Evolutionary conservation across 1,284 basidiomycete genomes (phyloP), one percentile per base, ranked within the genome.

Genomic region (Polyporus tsugae): DNA sequence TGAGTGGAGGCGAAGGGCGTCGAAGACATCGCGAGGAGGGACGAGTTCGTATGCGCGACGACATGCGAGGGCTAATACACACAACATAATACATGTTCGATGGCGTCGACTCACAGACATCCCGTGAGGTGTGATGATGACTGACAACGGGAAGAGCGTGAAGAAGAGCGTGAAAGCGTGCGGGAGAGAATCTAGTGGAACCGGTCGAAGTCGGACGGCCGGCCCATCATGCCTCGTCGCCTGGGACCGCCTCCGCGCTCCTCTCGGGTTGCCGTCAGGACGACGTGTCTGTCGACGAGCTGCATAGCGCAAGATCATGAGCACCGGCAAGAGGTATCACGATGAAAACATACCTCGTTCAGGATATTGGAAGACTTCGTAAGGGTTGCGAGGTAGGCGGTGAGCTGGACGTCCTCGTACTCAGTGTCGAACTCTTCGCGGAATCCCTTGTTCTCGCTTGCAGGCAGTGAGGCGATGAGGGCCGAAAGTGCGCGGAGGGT

Each of bases 361-460:
- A 98, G 82, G 4, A 91, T 87, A 73, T 93, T 93, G 7, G 97
- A 86, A 46, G 94, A 93, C 79, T 95, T 96, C 0, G 96, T 99
- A 72, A 99, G 82, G 10, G 91, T 89, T 0, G 95, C 92, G 19
- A 99, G 85, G 79, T 96, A 95, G 10, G 92, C 90, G 0, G 95
- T 98, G 33, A 99, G 84, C 72, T 98, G 94, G 10, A 97, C 95
- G 78, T 99, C 97, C 78, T 95, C 93, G 80, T 97, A 95, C 87
- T 99, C 97, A 0, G 91, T 95, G 67, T 93, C 85, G 73, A 96
- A 96, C 80, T 98, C 96, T 72, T 92, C 85, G 58, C 91, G 84
- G 82, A 97, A 96, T 19, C 85, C 86, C 67, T 85, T 86, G 74
- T 91, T 91, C 75, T 95, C 92, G 71, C 92, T 94, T 2, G 95